Evolutionary conservation across 1,284 basidiomycete genomes (phyloP), one percentile per base, ranked within the genome.

Genomic region (Xerocomus nothofagi): DNA sequence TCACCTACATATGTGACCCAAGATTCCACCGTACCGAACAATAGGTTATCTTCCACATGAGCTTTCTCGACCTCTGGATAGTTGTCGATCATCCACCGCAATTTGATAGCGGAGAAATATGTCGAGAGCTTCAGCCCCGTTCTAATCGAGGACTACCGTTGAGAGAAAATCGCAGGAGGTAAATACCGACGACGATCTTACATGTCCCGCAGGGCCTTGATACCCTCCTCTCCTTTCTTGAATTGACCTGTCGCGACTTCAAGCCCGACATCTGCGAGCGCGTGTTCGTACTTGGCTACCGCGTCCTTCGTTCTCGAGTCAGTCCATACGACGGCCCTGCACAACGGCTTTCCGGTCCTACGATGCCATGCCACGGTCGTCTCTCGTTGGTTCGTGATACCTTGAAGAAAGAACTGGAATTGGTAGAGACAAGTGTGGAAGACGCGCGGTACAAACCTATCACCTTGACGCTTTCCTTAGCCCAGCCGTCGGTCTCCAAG

Each of bases 371-470:
- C 91, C 17, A 98, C 86, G 1, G 95, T 88, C 5, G 97, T 99
- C 71, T 99, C 96, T 51, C 97, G 86, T 74, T 99, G 96, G 68
- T 98, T 99, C 42, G 96, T 98, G 72, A 99, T 92, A 32, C 95
- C 91, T 91, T 63, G 14, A 6, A 23, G 2, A 45, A 41, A 18
- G 20, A 33, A n/a, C 3, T 14, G 26, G 9, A 50, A 10, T 42
- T 48, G 31, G 15, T 4, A 17, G 4, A 26, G 21, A 27, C 20
- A 36, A 17, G 41, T 55, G 51, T 55, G 55, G 53, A 60, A 54
- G 49, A 51, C 24, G 23, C 15, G 8, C 10, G 10, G 33, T 21
- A 74, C 82, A 54, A 61, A 91, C 92, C 96, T 58, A 99, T 92
- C 52, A 91, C 91, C 71, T 95, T 96, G 67, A 99, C 75, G 66